A percentile compares a stretch with the other conserved stretches of the same genome.
Conservation (phyloP, 805 yeast genomes). For the Wickerhamomyces subpelliculosus region DNA sequence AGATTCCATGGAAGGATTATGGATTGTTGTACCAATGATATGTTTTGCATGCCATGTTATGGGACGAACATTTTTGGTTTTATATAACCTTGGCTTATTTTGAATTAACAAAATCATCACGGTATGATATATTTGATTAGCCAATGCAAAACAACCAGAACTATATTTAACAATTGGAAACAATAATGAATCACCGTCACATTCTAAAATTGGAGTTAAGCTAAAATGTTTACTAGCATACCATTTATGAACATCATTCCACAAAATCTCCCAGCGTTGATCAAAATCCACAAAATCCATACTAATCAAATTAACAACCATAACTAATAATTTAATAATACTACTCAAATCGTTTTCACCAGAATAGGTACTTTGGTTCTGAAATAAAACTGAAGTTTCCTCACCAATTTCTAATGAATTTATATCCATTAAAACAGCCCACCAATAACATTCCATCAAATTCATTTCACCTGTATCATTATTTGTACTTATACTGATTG, state of each 20-base stretch:
- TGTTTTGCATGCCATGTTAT: constrained; percentile 17
- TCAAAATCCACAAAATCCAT: constrained; percentile 18
- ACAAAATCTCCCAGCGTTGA: constrained; percentile 28
- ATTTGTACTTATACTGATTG: neutral
- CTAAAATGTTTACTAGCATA: constrained; percentile 22
- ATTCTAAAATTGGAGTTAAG: constrained; percentile 24
- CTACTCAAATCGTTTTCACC: no score
- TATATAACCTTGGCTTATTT: constrained; percentile 28
- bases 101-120: constrained; percentile 27
- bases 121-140: constrained; percentile 28
- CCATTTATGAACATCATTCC: constrained; percentile 33
- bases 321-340: no score
- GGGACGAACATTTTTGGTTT: constrained; percentile 14
- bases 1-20: constrained; percentile 3
- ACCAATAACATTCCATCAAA: neutral
- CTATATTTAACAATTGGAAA: constrained; percentile 27
- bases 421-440: neutral
- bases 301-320: constrained; percentile 4
- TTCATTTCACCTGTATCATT: neutral
- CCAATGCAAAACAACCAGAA: constrained; percentile 24
- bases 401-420: neutral
- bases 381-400: neutral
- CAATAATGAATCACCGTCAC: constrained; percentile 19
- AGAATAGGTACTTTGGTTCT: no score
- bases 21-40: constrained; percentile 8